Percentiles rank a stretch among this genome's conserved stretches.
Conservation (phyloP, 2,329 filamentous ascomycete species). For the Verticillium isaacii region DNA sequence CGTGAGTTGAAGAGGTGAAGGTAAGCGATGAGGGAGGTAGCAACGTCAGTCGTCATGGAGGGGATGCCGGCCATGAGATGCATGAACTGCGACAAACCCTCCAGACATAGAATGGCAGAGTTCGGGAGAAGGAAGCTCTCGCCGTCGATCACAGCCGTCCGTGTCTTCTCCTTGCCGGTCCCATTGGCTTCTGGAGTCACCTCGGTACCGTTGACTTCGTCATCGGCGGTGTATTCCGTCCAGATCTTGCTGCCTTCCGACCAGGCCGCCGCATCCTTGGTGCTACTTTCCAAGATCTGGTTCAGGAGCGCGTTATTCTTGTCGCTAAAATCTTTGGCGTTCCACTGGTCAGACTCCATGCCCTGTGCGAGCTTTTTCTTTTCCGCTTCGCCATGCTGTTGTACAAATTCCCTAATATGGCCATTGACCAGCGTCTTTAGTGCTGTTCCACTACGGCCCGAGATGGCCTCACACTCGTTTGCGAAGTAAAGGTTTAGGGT, state of each 20-base stretch:
- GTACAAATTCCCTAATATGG: constrained; percentile 78
- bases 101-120: constrained; percentile 76
- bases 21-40: constrained; percentile 74
- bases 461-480: constrained; percentile 82
- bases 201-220: constrained; percentile 10
- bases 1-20: constrained; percentile 93
- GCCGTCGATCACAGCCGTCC: constrained; percentile 73
- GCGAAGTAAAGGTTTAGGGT: constrained; percentile 78
- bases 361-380: constrained; percentile 69
- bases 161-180: constrained; percentile 56
- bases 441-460: constrained; percentile 68
- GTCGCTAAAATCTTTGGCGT: constrained; percentile 68
- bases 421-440: constrained; percentile 76
- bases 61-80: constrained; percentile 81
- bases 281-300: constrained; percentile 65
- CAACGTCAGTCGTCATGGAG: constrained; percentile 81
- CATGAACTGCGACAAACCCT: constrained; percentile 77
- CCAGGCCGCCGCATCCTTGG: constrained; percentile 65
- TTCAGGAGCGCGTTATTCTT: constrained; percentile 55
- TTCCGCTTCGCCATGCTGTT: constrained; percentile 64
- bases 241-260: constrained; percentile 55
- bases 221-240: constrained; percentile 24
- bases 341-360: constrained; percentile 80
- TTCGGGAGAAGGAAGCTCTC: constrained; percentile 82
- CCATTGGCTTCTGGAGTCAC: constrained; percentile 38